Evolutionary conservation across 169 alveolate species (phyloP).

Genomic region (Amoebophrya sp.): DNA sequence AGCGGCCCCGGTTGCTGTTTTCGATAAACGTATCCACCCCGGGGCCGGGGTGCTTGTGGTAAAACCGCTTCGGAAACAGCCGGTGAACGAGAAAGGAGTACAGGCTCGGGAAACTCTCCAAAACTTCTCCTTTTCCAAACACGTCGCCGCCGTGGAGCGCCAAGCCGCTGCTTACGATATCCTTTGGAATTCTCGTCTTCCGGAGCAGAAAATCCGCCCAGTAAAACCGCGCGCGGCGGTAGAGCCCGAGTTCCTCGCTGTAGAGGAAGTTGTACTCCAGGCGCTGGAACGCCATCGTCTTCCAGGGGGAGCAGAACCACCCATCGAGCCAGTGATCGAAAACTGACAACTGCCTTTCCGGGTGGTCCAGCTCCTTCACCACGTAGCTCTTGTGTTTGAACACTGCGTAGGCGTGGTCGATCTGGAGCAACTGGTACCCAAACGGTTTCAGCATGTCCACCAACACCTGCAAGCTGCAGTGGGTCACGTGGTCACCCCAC

Average conservation of each 20-base stretch:
- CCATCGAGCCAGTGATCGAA: background rate
- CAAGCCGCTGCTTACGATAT: background rate
- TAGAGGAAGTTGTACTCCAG: background rate
- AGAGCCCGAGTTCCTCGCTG: background rate
- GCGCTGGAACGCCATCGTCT: background rate
- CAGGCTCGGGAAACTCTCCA: background rate
- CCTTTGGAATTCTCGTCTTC: background rate
- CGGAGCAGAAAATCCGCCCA: background rate
- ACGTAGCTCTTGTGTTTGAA: background rate
- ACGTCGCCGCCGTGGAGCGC: background rate
- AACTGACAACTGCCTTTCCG: background rate
- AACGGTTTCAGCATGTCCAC: background rate
- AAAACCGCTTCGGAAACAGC: background rate
- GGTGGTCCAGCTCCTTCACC: background rate
- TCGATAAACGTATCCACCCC: background rate
- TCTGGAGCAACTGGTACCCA: background rate
- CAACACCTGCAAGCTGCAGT: background rate
- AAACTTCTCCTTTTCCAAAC: background rate
- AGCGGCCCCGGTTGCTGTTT: background rate
- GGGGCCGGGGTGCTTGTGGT: background rate
- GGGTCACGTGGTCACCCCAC: background rate
- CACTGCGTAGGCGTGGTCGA: background rate
- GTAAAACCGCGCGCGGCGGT: background rate
- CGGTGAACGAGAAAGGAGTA: background rate
- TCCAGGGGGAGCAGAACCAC: background rate